Base-by-base conservation (phyloP, 257 asterid species). In the Eustoma russellianum region DNA sequence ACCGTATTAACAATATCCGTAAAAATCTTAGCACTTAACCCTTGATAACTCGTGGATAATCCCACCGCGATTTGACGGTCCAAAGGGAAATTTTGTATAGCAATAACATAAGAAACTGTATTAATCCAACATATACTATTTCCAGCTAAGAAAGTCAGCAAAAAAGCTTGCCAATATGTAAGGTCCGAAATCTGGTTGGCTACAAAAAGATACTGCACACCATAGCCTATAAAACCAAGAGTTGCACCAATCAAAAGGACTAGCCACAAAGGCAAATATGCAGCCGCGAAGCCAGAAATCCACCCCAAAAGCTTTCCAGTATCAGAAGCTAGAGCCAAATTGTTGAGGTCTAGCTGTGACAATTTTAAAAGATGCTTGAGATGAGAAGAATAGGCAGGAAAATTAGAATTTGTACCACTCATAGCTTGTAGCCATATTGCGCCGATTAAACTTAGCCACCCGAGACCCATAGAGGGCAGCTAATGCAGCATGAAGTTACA, bases 301-400 rank as follows among this genome's bases (percentile, higher is more conserved):
- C 85, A 86, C 28, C 94, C 95, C n/a, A 89, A 56, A 17, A 89
- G 70, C 43, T 86, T 89, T 12, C 95, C 97, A 19, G 94, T 94
- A 50, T 89, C 97, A 5, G 84, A 77, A 47, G 95, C 97, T 12
- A 80, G 74, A 14, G 97, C 95, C 5, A 89, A 77, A 19, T 86
- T 81, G 64, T 86, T 89, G 58, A 89, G 94, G n/a, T 81, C 70
- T 1, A 81, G 59, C 50, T 89, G 93, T 0, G 97, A 79, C 2
- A 80, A 33, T 30, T 85, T 75, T 16, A 87, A 79, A 7, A 77
- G 67, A 7, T 48, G 43, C 33, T 87, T 87, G 24, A 87, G 77
- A 52, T 80, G 77, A 0, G 94, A 75, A 0, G 96, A 87, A 67
- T 87, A 87, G 2, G 93, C 85, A 0, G 96, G 94, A 7, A 87